Evolutionary conservation across 495 filamentous ascomycete genomes (phyloP).

Genomic region (Rhypophila decipiens): DNA sequence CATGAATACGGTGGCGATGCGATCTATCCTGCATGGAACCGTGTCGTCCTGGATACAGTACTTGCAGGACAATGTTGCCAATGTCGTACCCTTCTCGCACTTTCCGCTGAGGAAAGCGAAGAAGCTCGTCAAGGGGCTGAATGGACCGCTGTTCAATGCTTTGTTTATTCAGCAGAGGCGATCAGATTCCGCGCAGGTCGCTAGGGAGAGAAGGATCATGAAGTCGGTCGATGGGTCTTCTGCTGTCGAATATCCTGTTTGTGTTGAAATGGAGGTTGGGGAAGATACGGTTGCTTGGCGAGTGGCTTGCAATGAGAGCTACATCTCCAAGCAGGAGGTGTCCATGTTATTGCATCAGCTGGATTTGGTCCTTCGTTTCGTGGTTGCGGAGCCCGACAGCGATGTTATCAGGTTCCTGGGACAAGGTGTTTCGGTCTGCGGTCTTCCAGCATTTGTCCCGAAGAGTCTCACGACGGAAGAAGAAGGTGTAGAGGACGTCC

Average conservation of each 20-base stretch:
- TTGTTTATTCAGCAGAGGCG: constrained; percentile 66
- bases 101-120: constrained; percentile 61
- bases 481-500: neutral
- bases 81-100: constrained; percentile 52
- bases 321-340: constrained; percentile 35
- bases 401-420: constrained; percentile 47
- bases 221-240: constrained; percentile 51
- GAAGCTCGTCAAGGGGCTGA: constrained; percentile 25
- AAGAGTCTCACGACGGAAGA: neutral
- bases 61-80: constrained; percentile 54
- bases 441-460: constrained; percentile 24
- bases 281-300: constrained; percentile 54
- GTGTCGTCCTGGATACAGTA: constrained; percentile 54
- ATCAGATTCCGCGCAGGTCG: too few relatives aligned
- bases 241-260: constrained; percentile 71
- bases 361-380: constrained; percentile 45
- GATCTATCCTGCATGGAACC: constrained; percentile 57
- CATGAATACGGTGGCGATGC: constrained; percentile 69
- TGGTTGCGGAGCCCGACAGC: constrained; percentile 39
- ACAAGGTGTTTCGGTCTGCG: constrained; percentile 47
- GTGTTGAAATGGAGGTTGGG: constrained; percentile 65
- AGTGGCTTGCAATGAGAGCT: constrained; percentile 56
- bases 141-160: constrained; percentile 52
- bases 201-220: too few relatives aligned
- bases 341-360: constrained; percentile 45